Base-by-base conservation (phyloP, 1,139 yeast species). In the Spencermartinsiella ligniputridi region DNA sequence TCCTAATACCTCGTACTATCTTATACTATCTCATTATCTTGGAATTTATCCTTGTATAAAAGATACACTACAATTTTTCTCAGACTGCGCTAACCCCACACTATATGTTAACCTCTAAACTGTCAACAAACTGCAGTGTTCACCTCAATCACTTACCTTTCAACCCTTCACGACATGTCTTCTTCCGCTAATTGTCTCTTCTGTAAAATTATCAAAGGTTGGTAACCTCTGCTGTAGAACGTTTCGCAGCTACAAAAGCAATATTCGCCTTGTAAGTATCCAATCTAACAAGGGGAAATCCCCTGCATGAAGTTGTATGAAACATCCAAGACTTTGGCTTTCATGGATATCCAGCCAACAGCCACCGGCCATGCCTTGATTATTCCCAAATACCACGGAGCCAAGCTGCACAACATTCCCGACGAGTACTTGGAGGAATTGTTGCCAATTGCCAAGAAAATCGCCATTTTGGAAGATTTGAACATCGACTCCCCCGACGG, bases 341-440 rank as follows among this genome's bases (percentile, higher is more conserved):
- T 90, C 64, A 74, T 92, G 61, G 98, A 90, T 61, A 89, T 90
- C 60, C 90, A 87, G 57, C 97, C 98, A 50, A 85, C 90, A 9
- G 74, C 96, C 8, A 78, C 79, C 56, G 96, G 95, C 34, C 98
- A 90, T 64, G 79, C 94, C 32, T 71, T 90, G 58, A 78, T 90
- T 41, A 88, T 90, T 54, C 97, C 97, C 50, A 90, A 90, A 66
- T 76, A 78, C 65, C 97, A 89, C 63, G 97, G 96, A 30, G 96
- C 87, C 39, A 87, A 84, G 66, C 74, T 90, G 52, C 97, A 90
- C 71, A 81, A 88, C 61, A 71, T 90, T 47, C 96, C 97, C 11
- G 97, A 90, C 64, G 97, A 89, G 54, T 80, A 86, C 60, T 71
- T 90, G 53, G 75, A 82, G 12, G 98, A 92, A 58, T 65, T 90